A percentile compares a stretch with the other conserved stretches of the same genome.
These are phyloP conservation scores for Sporothrix protearum DNA, from an alignment of 2,329 filamentous ascomycete genomes.

Conservation along the genomic window DNA sequence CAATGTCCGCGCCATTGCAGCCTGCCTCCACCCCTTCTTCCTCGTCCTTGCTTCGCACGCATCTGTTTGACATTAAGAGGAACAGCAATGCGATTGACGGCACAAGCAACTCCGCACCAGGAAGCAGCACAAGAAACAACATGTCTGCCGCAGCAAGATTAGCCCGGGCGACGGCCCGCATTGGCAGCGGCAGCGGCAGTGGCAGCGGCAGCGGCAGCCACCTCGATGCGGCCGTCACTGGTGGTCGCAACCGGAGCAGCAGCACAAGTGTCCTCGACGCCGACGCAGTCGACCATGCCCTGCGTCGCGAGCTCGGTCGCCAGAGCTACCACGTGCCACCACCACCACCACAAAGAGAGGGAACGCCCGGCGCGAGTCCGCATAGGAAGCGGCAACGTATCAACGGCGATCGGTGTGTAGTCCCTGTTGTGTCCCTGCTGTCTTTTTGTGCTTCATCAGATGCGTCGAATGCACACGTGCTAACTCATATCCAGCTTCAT, in stretches of 20 bases:
- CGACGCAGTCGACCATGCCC: slow-evolving; percentile 49
- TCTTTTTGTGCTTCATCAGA: neutral
- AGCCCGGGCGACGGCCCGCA: slow-evolving; percentile 18
- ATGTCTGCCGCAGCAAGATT: slow-evolving; percentile 19
- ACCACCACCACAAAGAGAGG: slow-evolving; percentile 44
- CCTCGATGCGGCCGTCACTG: slow-evolving; percentile 33
- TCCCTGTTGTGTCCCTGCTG: too few relatives aligned
- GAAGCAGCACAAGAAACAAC: slow-evolving; percentile 6
- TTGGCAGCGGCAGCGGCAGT: slow-evolving; percentile 12
- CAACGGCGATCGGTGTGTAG: slow-evolving; percentile 58
- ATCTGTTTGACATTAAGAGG: slow-evolving; percentile 19
- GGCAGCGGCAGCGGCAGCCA: slow-evolving; percentile 5
- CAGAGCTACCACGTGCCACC: slow-evolving; percentile 23
- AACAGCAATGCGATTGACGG: slow-evolving; percentile 15
- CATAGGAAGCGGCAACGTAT: slow-evolving; percentile 58
- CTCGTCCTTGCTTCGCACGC: slow-evolving; percentile 11
- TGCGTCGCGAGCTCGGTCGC: slow-evolving; percentile 49
- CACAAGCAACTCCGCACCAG: slow-evolving; percentile 2
- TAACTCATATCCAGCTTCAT: slow-evolving; percentile 67
- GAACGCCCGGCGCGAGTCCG: slow-evolving; percentile 52
- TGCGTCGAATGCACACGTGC: neutral
- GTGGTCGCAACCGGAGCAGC: slow-evolving; percentile 35
- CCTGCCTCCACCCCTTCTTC: neutral
- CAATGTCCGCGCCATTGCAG: neutral
- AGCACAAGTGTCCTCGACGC: slow-evolving; percentile 44